phyloP scores from a whole-genome alignment of 352 stramenopile genomes.

The Globisporangium alternatum region DNA sequence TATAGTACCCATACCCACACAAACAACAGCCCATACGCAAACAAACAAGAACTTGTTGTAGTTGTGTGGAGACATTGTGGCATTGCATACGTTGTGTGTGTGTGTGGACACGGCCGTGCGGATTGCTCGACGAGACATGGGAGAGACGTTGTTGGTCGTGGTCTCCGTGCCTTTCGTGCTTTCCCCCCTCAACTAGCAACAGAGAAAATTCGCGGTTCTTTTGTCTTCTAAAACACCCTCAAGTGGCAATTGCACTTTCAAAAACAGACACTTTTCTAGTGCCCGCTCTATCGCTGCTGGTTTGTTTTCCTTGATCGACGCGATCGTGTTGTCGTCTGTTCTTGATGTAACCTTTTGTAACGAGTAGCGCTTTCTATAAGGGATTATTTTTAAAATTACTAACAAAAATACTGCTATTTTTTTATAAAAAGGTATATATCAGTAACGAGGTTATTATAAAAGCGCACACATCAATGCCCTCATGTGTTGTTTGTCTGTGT shows the following conservation, averaged over 20 bases:
- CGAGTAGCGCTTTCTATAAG: neutral
- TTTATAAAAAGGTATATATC: neutral
- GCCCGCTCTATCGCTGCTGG: neutral
- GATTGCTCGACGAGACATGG: neutral
- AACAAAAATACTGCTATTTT: neutral
- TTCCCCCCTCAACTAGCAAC: neutral
- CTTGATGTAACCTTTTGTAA: neutral
- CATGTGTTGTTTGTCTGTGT: neutral
- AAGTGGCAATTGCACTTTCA: neutral
- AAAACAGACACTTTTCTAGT: neutral
- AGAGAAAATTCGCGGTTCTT: neutral
- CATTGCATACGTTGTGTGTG: no score
- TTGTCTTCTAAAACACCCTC: neutral
- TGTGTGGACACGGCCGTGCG: neutral
- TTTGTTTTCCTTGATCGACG: slow-evolving; percentile 3
- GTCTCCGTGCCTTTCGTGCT: neutral
- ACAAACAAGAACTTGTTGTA: neutral
- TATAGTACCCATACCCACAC: neutral
- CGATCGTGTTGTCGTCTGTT: neutral
- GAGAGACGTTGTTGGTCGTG: neutral
- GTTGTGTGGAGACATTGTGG: no score
- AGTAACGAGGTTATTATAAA: neutral
- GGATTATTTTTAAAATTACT: neutral
- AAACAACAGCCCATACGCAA: neutral
- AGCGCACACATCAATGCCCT: neutral